Base-by-base conservation (phyloP, 2,329 filamentous ascomycete genomes). In the Pseudocercospora crystallina region DNA sequence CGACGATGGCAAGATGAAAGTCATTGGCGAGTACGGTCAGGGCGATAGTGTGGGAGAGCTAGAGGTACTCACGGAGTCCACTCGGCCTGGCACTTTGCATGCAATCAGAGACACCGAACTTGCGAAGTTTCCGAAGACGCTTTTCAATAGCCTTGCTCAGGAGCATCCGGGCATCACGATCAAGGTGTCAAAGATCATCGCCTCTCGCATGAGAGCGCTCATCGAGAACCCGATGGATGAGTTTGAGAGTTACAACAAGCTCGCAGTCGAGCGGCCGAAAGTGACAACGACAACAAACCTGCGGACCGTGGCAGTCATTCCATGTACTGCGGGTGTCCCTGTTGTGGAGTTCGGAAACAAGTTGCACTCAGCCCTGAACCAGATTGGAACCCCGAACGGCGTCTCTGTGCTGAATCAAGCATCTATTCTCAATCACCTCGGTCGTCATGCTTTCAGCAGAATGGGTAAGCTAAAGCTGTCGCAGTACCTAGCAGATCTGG, bases 111-210 rank as follows among this genome's bases (percentile, higher is more conserved):
- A 97, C 59, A 97, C 94, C 0, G 94, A 99, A 67, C 75, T 99
- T 26, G 92, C 95, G 51, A 97, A 96, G 63, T 96, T 99, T 53
- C 94, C 94, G 1, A 88, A 92, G 51, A 96, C 90, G 0, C 75
- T 99, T 1, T 99, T 99, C 77, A 99, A 99, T 76, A 99, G 94
- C 65, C 81, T 99, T 46, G 94, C 94, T 0, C 87, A 96, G 66
- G 94, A 99, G 65, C 94, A 99, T 65, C 94, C 94, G 5, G 95
- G 90, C 37, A 99, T 99, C 65, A 97, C 94, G 0, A 97, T 99
- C 69, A 96, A 97, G 71, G 95, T 99, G 26, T 97, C 94, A 1
- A 99, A 97, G 70, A 94, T 99, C 61, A 96, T 99, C 63, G 94
- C 94, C 0, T 90, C 91, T 32, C 84, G 94, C 2, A 97, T 99